Conservation (phyloP, 495 filamentous ascomycete species). For the Neurospora sp. region DNA sequence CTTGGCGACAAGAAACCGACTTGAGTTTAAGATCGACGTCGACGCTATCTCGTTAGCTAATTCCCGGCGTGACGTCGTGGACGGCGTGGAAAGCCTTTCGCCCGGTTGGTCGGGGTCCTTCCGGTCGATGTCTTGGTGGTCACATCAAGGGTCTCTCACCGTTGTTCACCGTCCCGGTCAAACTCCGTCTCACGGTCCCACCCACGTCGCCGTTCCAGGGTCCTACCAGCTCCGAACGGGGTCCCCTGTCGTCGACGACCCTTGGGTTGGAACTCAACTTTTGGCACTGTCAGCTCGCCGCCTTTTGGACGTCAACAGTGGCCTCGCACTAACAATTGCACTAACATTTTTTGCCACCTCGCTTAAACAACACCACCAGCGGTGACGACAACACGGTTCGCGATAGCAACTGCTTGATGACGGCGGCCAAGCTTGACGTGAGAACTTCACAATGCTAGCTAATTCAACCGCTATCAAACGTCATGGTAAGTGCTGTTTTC, state of each 20-base stretch:
- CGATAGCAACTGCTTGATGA: neutral
- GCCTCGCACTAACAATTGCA: neutral
- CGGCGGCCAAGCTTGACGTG: neutral
- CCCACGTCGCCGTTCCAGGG: neutral
- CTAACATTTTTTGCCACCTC: neutral
- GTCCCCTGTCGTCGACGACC: neutral
- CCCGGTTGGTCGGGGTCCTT: neutral
- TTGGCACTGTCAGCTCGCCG: neutral
- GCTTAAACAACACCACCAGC: neutral
- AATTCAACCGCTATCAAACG: neutral
- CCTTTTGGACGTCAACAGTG: neutral
- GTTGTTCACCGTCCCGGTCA: neutral
- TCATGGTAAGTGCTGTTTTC: neutral
- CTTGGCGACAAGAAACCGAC: neutral
- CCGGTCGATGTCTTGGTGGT: neutral
- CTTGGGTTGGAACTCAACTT: neutral
- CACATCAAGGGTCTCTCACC: neutral
- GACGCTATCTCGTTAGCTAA: neutral
- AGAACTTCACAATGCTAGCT: neutral
- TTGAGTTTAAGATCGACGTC: neutral
- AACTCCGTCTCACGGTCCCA: neutral
- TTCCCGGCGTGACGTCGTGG: neutral
- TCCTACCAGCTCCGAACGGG: neutral
- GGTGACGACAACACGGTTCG: neutral
- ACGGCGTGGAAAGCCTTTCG: neutral